Percentiles rank a stretch among this genome's conserved stretches.
Evolutionary conservation across 768 basidiomycete species (phyloP).

Genomic region (Leucocoprinus birnbaumii): DNA sequence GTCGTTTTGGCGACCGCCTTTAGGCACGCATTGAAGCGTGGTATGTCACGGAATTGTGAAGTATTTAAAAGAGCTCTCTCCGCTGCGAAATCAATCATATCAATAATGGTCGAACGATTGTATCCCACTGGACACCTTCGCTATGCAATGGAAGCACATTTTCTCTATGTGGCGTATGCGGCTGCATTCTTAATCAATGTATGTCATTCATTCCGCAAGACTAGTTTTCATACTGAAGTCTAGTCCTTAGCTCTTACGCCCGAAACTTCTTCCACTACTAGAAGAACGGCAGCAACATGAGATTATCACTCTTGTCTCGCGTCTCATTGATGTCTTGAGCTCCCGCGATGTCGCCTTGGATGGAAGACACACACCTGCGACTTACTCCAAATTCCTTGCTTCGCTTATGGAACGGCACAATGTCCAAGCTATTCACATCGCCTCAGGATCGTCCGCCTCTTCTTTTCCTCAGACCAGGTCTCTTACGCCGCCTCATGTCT

Average conservation of each 20-base stretch:
- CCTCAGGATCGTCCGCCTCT: not conserved
- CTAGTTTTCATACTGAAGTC: not conserved
- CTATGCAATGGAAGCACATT: constrained; percentile 52
- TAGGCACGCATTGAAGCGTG: constrained; percentile 39
- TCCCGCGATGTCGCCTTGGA: constrained; percentile 52
- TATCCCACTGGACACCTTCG: constrained; percentile 54
- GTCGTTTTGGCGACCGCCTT: constrained; percentile 57
- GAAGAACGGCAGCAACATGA: constrained; percentile 33
- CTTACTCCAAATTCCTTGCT: constrained; percentile 56
- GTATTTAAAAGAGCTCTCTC: constrained; percentile 47
- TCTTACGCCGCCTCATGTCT: constrained; percentile 26
- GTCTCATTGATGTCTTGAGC: constrained; percentile 42
- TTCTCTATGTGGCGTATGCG: constrained; percentile 54
- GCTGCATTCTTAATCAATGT: constrained; percentile 63
- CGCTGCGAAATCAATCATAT: constrained; percentile 55
- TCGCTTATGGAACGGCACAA: constrained; percentile 32
- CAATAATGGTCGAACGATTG: constrained; percentile 47
- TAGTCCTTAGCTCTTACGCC: constrained; percentile 42
- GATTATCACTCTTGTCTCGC: constrained; percentile 40
- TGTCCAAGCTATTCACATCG: not conserved
- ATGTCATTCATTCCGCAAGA: constrained; percentile 14
- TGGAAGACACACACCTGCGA: constrained; percentile 51
- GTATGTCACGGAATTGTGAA: constrained; percentile 37
- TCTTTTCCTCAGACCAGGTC: constrained; percentile 15
- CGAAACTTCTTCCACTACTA: constrained; percentile 42